Evolutionary conservation across 148 eudicot genomes (phyloP), one percentile per base, ranked within the genome.

Genomic region (Polygonum maritimum): DNA sequence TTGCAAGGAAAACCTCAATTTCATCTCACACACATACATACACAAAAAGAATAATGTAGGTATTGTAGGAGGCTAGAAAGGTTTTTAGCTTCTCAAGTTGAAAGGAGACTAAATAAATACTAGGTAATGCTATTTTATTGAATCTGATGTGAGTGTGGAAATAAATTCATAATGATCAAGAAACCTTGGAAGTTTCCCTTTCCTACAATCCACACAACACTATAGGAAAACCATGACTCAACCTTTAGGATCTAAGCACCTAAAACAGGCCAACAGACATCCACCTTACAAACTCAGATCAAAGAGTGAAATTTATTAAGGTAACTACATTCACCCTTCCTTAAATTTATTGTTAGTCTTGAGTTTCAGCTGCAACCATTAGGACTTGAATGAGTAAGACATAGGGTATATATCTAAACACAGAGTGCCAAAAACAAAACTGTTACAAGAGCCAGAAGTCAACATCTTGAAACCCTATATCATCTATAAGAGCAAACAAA

Each of bases 301-400:
- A 36, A 44, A 65, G 44, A 65, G 19, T 3, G 71, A 8, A 65
- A 55, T 13, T 14, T 65, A 15, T 36, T 65, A 65, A 0, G 71
- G 39, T 35, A 65, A 65, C 71, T 36, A 65, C 71, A 35, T 65
- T 36, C 71, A 36, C 71, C 44, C 71, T 65, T 65, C 71, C 71
- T 35, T 44, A 35, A 65, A 15, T 35, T 65, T 65, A 13, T 12
- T 35, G 41, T 13, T 35, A 65, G 41, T 14, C 44, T 65, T 65
- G 9, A 36, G n/a, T 35, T n/a, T 65, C 41, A 12, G 31, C n/a
- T 65, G 44, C 44, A 14, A 36, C 41, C n/a, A 19, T 65, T 65
- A 35, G 4, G n/a, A 21, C 71, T 36, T 62, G 38, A 33, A 62
- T 31, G 16, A 62, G 31, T 62, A 2, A 54, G 16, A 22, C 15